Evolutionary conservation across 2,329 filamentous ascomycete genomes (phyloP).

Genomic region (Graphilbum fragrans): DNA sequence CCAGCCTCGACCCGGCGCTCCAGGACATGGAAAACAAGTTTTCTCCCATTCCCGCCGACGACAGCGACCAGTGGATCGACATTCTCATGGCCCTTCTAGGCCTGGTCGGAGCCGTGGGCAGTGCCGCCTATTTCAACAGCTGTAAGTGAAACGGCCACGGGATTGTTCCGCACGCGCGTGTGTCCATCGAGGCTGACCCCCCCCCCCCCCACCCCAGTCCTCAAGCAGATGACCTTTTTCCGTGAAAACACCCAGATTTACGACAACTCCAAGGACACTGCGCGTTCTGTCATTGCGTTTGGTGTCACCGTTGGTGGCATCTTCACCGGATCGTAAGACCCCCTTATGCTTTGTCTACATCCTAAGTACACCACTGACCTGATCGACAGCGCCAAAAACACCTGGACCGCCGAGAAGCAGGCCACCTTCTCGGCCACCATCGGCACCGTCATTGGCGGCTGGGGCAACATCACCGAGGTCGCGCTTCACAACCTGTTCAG

Average conservation of each 20-base stretch:
- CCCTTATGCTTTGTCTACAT: background rate
- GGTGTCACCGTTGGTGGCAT: conserved; percentile 2
- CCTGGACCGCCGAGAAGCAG: conserved; percentile 16
- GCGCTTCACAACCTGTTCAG: conserved; percentile 13
- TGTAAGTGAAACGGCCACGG: too few species aligned
- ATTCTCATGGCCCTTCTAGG: conserved; percentile 2
- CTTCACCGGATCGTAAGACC: background rate
- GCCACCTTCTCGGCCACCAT: conserved; percentile 16
- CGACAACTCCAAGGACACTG: too few species aligned
- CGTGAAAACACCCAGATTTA: too few species aligned
- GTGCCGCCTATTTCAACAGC: too few species aligned
- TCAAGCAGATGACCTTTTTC: too few species aligned
- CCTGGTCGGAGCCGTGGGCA: too few species aligned
- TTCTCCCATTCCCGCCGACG: background rate
- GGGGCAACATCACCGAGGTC: conserved; percentile 11
- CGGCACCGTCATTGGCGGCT: conserved; percentile 15
- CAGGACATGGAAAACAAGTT: conserved; percentile 3
- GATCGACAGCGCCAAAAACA: conserved; percentile 16
- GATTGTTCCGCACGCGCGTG: too few species aligned
- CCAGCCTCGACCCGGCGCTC: background rate
- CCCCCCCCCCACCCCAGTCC: too few species aligned
- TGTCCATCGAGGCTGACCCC: too few species aligned
- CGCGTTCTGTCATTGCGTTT: too few species aligned
- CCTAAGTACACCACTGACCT: background rate
- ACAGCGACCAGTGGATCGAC: background rate